Evolutionary conservation across 495 filamentous ascomycete species (phyloP).

Genomic region (Penicillium coprophilum): DNA sequence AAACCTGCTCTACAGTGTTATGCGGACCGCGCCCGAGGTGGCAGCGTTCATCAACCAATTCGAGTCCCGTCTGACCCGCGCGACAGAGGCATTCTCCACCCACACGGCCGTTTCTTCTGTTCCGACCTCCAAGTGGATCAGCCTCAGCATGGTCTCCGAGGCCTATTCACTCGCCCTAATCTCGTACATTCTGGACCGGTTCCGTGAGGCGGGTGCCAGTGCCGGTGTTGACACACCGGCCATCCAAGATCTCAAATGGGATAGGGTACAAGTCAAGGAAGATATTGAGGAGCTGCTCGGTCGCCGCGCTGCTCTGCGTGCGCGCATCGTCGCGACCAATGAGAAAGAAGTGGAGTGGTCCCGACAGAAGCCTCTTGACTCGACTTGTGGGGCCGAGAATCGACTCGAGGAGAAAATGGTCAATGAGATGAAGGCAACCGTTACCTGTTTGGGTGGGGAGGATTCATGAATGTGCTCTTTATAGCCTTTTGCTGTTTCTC

Average conservation of each 20-base stretch:
- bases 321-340: conserved; percentile 68
- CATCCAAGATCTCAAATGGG: conserved; percentile 70
- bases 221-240: conserved; percentile 57
- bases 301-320: conserved; percentile 58
- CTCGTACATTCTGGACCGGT: conserved; percentile 59
- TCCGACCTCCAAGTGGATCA: conserved; percentile 52
- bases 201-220: conserved; percentile 58
- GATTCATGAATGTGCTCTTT: conserved; percentile 34
- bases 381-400: conserved; percentile 48
- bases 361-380: conserved; percentile 47
- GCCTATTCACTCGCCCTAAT: conserved; percentile 74
- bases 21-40: conserved; percentile 77
- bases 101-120: conserved; percentile 32
- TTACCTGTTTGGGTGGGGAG: conserved; percentile 43
- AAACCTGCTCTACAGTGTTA: conserved; percentile 81
- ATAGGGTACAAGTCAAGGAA: conserved; percentile 65
- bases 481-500: conserved; percentile 21
- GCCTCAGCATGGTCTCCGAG: conserved; percentile 69
- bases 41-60: conserved; percentile 84
- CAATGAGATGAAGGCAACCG: conserved; percentile 53
- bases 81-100: conserved; percentile 59
- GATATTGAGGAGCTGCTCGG: conserved; percentile 75
- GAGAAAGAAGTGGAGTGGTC: conserved; percentile 67
- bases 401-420: conserved; percentile 73
- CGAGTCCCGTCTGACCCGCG: conserved; percentile 65